Percentiles rank a stretch among this genome's conserved stretches.
These are phyloP conservation scores for Berberis thunbergii DNA, from an alignment of 164 flowering plant genomes.

Conservation along the genomic window DNA sequence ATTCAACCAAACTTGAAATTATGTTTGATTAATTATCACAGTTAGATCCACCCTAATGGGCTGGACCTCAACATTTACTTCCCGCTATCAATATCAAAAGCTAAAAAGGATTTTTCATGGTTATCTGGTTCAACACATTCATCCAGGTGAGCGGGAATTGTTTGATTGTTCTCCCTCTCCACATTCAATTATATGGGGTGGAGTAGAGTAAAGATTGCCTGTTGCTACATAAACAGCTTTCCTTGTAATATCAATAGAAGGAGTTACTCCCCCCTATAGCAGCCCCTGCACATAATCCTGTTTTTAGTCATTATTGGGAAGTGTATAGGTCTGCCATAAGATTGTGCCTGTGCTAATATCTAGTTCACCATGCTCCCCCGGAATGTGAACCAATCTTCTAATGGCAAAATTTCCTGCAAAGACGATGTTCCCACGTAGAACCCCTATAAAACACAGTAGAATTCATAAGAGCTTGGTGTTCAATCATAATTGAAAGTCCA, in stretches of 20 bases:
- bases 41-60: too few species aligned
- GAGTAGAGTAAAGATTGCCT: constrained; percentile 41
- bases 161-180: constrained; percentile 28
- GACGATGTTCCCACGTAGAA: constrained; percentile 28
- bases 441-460: too few species aligned
- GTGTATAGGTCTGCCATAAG: constrained; percentile 31
- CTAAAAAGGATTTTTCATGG: constrained; percentile 10
- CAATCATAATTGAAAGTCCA: too few species aligned
- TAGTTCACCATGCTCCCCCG: constrained; percentile 38
- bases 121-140: constrained; percentile 31
- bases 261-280: constrained; percentile 55
- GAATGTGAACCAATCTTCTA: constrained; percentile 31
- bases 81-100: neutral
- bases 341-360: constrained; percentile 21
- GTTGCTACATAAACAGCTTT: constrained; percentile 31
- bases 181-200: constrained; percentile 27
- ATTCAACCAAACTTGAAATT: too few species aligned
- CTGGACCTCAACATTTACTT: too few species aligned
- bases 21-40: too few species aligned
- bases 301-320: constrained; percentile 33
- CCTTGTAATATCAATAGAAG: constrained; percentile 29
- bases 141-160: constrained; percentile 23
- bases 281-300: constrained; percentile 38
- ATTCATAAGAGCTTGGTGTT: too few species aligned
- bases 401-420: constrained; percentile 19